Base-by-base conservation (phyloP, 345 rosid species). In the Gossypium rotundifolium region DNA sequence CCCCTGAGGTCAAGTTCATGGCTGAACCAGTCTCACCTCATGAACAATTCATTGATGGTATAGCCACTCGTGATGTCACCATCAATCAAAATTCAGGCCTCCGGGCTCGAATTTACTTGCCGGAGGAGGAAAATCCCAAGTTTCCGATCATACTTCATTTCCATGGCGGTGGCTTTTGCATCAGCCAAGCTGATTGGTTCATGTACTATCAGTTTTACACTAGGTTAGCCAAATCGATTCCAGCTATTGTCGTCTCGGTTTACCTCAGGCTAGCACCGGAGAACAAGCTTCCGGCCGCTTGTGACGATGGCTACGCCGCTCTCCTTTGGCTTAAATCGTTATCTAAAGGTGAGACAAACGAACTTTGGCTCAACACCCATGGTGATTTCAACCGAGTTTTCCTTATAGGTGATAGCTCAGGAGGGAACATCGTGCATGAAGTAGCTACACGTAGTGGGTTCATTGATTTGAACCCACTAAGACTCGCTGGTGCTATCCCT, bases 1-100 rank as follows among this genome's bases (percentile, higher is more conserved):
- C 95, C 0, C 92, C 92, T 0, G 79, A 84, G 68, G 77, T 81
- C 77, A 90, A 83, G 84, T 88, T 88, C 88, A 72, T 87, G 85
- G 22, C 83, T 3, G 92, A 88, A 3, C 71, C 91, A 0, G 91
- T 87, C 16, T 83, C 87, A 12, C 76, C 87, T 38, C 91, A 90
- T 23, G 77, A 80, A 5, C 22, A 81, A 0, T 90, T 90, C 75
- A 46, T 82, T 1, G 76, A 77, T 0, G 86, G 95, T 9, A 92
- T 87, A 0, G 89, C 92, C 60, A 72, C 80, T 1, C 77, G 81
- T 0, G 95, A 90, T 14, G 82, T 88, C 9, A 78, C 81, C 22
- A 48, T 83, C 10, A 83, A 84, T 51, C 4, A 27, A 3, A 52
- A 25, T 1, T 57, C 87, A 10, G 84, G 83, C 29, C 82, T 65